Evolutionary conservation across 2,329 filamentous ascomycete genomes (phyloP).

Genomic region (Aureobasidium musti): DNA sequence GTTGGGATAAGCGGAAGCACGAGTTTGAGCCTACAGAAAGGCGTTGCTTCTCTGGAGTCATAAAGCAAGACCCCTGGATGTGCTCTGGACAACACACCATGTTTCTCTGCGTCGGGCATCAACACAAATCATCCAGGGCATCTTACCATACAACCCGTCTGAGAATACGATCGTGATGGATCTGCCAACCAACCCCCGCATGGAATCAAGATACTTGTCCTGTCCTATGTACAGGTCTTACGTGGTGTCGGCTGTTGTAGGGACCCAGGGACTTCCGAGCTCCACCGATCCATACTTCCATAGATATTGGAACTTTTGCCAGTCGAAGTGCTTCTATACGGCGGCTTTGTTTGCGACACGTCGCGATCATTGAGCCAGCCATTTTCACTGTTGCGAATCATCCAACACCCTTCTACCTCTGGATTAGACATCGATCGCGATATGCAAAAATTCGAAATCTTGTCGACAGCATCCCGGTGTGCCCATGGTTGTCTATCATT

Average conservation of each 20-base stretch:
- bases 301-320: not conserved
- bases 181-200: not conserved
- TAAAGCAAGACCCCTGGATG: constrained; percentile 28
- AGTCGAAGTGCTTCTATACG: not conserved
- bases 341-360: not conserved
- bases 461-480: too few relatives aligned
- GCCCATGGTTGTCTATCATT: too few relatives aligned
- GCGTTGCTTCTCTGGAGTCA: constrained; percentile 46
- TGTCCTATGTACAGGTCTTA: not conserved
- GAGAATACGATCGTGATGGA: not conserved
- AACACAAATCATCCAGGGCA: not conserved
- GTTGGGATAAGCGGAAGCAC: not conserved
- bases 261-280: not conserved
- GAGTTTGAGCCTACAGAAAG: not conserved
- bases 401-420: too few relatives aligned
- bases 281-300: not conserved
- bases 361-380: not conserved
- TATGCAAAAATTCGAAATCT: too few relatives aligned
- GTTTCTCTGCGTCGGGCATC: not conserved
- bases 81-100: not conserved
- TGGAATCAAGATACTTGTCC: not conserved
- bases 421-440: too few relatives aligned
- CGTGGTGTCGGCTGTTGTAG: not conserved
- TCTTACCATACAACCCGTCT: not conserved
- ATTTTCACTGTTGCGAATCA: not conserved